phyloP scores from a whole-genome alignment of 2,329 filamentous ascomycete species.

The Hymenoscyphus linearis region DNA sequence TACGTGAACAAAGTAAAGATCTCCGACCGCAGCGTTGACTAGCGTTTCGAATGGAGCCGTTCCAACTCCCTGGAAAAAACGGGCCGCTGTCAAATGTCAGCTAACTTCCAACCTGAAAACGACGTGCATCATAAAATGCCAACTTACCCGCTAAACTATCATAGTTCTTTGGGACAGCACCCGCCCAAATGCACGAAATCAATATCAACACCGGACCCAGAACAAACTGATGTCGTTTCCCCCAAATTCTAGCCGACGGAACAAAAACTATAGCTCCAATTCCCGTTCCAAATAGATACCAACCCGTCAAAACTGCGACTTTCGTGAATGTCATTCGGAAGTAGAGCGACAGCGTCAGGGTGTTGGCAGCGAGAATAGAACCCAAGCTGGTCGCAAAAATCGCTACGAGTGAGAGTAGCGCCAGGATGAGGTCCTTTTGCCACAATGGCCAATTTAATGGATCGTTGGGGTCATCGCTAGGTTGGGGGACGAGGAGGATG shows the following conservation, averaged over 20 bases:
- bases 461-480: slow-evolving; percentile 86
- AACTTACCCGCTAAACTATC: slow-evolving; percentile 51
- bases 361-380: slow-evolving; percentile 84
- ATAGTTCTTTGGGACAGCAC: slow-evolving; percentile 57
- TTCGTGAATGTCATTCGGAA: slow-evolving; percentile 65
- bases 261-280: slow-evolving; percentile 80
- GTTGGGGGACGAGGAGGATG: slow-evolving; percentile 84
- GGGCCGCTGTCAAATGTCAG: slow-evolving; percentile 46
- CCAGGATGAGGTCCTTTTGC: slow-evolving; percentile 75
- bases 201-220: slow-evolving; percentile 71
- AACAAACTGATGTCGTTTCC: slow-evolving; percentile 84
- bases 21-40: slow-evolving; percentile 83
- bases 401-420: slow-evolving; percentile 71
- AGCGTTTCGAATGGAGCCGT: slow-evolving; percentile 85
- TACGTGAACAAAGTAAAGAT: slow-evolving; percentile 85
- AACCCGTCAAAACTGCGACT: slow-evolving; percentile 78
- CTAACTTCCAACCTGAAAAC: neutral
- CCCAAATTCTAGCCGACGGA: slow-evolving; percentile 83
- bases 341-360: slow-evolving; percentile 66
- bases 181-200: slow-evolving; percentile 70
- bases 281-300: slow-evolving; percentile 79
- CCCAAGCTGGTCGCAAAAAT: slow-evolving; percentile 81
- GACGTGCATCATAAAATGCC: neutral
- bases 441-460: slow-evolving; percentile 87
- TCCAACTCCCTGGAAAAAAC: slow-evolving; percentile 81